phyloP scores from a whole-genome alignment of 2,329 filamentous ascomycete genomes.

The Diaporthe longicolla region DNA sequence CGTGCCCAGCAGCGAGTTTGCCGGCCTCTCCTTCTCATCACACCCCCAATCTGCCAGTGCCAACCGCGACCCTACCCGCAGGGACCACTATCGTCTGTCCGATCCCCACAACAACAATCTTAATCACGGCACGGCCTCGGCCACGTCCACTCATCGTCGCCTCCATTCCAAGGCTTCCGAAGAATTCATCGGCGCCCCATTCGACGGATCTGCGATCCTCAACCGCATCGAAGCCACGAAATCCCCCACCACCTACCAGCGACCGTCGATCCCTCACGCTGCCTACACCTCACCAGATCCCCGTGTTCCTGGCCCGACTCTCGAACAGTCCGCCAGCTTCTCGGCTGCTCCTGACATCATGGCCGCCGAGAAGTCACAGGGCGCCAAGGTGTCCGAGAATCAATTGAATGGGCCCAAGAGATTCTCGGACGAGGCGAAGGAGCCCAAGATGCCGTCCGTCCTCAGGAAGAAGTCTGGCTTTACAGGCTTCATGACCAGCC shows the following conservation, averaged over 20 bases:
- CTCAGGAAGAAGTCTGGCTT: constrained; percentile 90
- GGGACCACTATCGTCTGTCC: constrained; percentile 46
- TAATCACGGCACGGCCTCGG: constrained; percentile 43
- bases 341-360: constrained; percentile 66
- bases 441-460: constrained; percentile 70
- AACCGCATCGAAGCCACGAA: constrained; percentile 71
- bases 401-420: constrained; percentile 74
- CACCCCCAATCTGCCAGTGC: constrained; percentile 46
- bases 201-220: constrained; percentile 74
- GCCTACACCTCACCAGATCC: constrained; percentile 68
- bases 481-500: constrained; percentile 87
- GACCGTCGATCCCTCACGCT: constrained; percentile 47
- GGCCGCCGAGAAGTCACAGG: constrained; percentile 61
- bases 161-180: constrained; percentile 65
- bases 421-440: constrained; percentile 83
- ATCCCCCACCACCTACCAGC: constrained; percentile 49
- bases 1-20: constrained; percentile 61
- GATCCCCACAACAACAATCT: constrained; percentile 50
- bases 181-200: constrained; percentile 75
- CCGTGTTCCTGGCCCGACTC: constrained; percentile 64
- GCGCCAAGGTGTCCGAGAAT: constrained; percentile 59
- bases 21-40: constrained; percentile 55
- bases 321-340: constrained; percentile 77
- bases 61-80: constrained; percentile 39
- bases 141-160: constrained; percentile 48